phyloP scores from a whole-genome alignment of 352 stramenopile genomes.

The Globisporangium apiculatum region DNA sequence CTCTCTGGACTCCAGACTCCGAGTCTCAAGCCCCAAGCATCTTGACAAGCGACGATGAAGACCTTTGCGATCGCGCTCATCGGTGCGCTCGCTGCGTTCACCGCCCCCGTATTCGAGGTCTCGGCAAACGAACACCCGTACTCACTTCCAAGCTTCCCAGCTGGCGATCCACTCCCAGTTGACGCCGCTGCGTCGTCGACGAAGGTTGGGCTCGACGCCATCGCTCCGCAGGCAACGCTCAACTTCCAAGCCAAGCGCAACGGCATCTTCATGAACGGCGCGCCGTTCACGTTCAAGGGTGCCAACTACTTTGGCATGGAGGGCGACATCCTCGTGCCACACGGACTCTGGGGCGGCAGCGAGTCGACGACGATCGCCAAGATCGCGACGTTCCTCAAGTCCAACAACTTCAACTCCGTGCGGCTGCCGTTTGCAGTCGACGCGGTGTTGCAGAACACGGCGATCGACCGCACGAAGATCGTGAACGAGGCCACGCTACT shows the following conservation, averaged over 20 bases:
- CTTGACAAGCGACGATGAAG: not conserved
- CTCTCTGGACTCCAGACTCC: not conserved
- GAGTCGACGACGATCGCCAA: slow-evolving; percentile 6
- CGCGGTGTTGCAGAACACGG: slow-evolving; percentile 28
- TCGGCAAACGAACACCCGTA: not conserved
- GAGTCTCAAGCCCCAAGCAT: not conserved
- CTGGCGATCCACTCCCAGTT: too few species aligned
- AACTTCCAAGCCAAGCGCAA: slow-evolving; percentile 6
- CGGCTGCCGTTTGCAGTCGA: slow-evolving; percentile 40
- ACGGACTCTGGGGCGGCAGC: slow-evolving; percentile 38
- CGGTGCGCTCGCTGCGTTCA: not conserved
- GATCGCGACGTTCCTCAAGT: slow-evolving; percentile 2
- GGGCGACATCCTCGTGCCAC: slow-evolving; percentile 44
- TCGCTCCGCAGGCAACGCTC: not conserved
- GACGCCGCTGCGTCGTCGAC: not conserved
- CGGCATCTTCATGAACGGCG: slow-evolving; percentile 25
- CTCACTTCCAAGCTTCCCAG: too few species aligned
- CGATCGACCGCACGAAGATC: slow-evolving; percentile 33
- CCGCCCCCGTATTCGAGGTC: not conserved
- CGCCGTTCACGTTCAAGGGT: slow-evolving; percentile 43
- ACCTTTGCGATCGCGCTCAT: not conserved
- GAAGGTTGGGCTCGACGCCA: not conserved
- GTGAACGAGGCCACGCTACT: slow-evolving; percentile 30
- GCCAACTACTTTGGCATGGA: slow-evolving; percentile 63
- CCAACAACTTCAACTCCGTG: slow-evolving; percentile 10